These are phyloP conservation scores for Rhodosporidiobolus odoratus DNA, from an alignment of 768 basidiomycete genomes.

Conservation along the genomic window DNA sequence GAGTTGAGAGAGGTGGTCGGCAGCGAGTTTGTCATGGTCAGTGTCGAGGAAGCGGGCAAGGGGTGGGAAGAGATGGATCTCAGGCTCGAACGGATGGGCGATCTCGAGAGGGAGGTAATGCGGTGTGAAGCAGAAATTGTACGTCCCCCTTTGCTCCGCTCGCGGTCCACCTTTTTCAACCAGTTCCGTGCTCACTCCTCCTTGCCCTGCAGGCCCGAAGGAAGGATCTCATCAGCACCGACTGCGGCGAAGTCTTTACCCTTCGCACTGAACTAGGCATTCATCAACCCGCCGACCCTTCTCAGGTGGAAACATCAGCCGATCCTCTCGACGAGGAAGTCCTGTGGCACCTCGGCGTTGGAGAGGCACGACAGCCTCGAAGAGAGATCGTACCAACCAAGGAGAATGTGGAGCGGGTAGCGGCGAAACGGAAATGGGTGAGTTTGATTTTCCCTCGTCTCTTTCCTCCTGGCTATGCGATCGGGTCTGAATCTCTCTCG, in stretches of 20 bases:
- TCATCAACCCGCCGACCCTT: constrained; percentile 40
- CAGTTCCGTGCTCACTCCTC: neutral
- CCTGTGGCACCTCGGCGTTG: constrained; percentile 41
- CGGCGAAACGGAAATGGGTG: constrained; percentile 50
- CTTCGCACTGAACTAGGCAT: constrained; percentile 71
- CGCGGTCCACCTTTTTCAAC: neutral
- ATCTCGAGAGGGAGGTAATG: constrained; percentile 75
- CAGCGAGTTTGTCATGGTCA: constrained; percentile 2
- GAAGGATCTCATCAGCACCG: constrained; percentile 58
- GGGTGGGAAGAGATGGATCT: constrained; percentile 60
- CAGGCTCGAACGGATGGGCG: constrained; percentile 70
- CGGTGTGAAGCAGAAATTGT: constrained; percentile 82
- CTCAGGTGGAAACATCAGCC: constrained; percentile 9
- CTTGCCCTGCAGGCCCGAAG: constrained; percentile 57
- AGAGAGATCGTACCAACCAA: constrained; percentile 72
- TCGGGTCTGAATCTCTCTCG: neutral
- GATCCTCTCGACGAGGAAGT: constrained; percentile 40
- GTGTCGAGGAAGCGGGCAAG: constrained; percentile 40
- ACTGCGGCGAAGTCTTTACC: constrained; percentile 73
- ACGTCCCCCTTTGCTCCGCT: constrained; percentile 44
- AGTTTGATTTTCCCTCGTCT: constrained; percentile 2
- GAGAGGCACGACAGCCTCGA: constrained; percentile 51
- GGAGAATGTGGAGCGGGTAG: constrained; percentile 68
- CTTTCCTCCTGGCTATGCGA: neutral
- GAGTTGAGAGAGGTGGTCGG: constrained; percentile 11